These are phyloP conservation scores for Phytophthora citrophthora DNA, from an alignment of 352 stramenopile genomes.

Conservation along the genomic window DNA sequence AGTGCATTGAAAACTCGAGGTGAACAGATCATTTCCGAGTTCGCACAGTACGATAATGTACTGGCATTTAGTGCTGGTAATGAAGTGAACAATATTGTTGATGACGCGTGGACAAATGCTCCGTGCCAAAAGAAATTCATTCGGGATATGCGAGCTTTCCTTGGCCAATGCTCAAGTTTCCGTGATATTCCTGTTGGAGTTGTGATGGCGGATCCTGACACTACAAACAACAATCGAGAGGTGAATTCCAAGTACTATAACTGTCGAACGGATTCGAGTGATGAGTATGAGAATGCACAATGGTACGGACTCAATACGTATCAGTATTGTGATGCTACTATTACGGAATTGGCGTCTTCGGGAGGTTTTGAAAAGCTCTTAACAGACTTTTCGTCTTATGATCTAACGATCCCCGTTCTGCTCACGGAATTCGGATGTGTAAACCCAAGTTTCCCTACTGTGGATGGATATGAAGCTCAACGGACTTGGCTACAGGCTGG, in stretches of 20 bases:
- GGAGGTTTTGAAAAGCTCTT: slow-evolving; percentile 68
- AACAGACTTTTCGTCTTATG: slow-evolving; percentile 63
- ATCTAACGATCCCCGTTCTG: slow-evolving; percentile 78
- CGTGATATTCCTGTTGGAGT: slow-evolving; percentile 79
- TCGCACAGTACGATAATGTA: slow-evolving; percentile 88
- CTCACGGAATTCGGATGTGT: slow-evolving; percentile 89
- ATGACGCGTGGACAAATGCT: slow-evolving; percentile 54
- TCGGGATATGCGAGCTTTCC: slow-evolving; percentile 80
- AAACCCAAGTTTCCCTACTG: slow-evolving; percentile 65
- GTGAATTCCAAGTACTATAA: slow-evolving; percentile 87
- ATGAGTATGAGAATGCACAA: slow-evolving; percentile 80
- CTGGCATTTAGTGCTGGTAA: slow-evolving; percentile 85
- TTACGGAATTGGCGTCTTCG: slow-evolving; percentile 51
- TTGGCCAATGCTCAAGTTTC: slow-evolving; percentile 58
- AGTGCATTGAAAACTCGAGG: slow-evolving; percentile 66
- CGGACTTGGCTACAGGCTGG: slow-evolving; percentile 67
- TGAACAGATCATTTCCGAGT: slow-evolving; percentile 78
- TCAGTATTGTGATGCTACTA: slow-evolving; percentile 66
- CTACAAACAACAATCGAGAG: slow-evolving; percentile 54
- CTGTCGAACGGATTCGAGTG: slow-evolving; percentile 70
- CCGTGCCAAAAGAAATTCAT: slow-evolving; percentile 92
- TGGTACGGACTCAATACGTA: slow-evolving; percentile 92
- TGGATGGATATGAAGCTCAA: slow-evolving; percentile 73
- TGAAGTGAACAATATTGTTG: slow-evolving; percentile 79
- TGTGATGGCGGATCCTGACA: slow-evolving; percentile 67